Percentiles rank a stretch among this genome's conserved stretches.
phyloP scores from a whole-genome alignment of 352 stramenopile species.

The Phytopythium helicoides region DNA sequence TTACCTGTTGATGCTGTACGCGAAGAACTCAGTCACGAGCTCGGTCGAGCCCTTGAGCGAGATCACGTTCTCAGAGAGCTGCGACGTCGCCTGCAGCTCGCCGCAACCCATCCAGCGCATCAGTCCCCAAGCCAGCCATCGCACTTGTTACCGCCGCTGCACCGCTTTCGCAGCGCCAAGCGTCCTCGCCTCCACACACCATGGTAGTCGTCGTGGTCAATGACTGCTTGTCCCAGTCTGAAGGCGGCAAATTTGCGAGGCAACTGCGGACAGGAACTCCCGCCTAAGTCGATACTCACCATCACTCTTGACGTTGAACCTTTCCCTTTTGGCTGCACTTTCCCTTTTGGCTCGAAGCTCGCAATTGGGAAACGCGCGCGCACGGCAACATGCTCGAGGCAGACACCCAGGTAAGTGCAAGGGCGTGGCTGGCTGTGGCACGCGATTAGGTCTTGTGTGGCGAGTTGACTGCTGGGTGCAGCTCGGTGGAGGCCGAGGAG shows the following conservation, averaged over 20 bases:
- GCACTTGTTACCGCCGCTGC: neutral
- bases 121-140: neutral
- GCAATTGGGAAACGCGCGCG: too few relatives aligned
- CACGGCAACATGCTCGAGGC: neutral
- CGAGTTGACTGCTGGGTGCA: conserved; percentile 3
- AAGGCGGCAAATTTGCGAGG: too few relatives aligned
- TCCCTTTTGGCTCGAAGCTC: too few relatives aligned
- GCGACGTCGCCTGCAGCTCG: conserved; percentile 46
- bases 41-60: conserved; percentile 98
- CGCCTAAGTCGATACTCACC: too few relatives aligned
- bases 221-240: too few relatives aligned
- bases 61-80: conserved; percentile 93
- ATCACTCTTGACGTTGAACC: too few relatives aligned
- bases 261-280: neutral
- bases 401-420: neutral
- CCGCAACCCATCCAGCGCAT: too few relatives aligned
- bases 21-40: conserved; percentile 99
- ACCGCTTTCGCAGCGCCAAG: too few relatives aligned
- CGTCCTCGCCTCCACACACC: too few relatives aligned
- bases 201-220: neutral
- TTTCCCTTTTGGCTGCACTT: too few relatives aligned
- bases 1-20: conserved; percentile 97
- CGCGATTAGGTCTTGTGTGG: neutral
- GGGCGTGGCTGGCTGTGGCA: neutral
- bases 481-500: conserved; percentile 4